Conservation (phyloP, 2,329 filamentous ascomycete genomes). For the Cercospora janseana region DNA sequence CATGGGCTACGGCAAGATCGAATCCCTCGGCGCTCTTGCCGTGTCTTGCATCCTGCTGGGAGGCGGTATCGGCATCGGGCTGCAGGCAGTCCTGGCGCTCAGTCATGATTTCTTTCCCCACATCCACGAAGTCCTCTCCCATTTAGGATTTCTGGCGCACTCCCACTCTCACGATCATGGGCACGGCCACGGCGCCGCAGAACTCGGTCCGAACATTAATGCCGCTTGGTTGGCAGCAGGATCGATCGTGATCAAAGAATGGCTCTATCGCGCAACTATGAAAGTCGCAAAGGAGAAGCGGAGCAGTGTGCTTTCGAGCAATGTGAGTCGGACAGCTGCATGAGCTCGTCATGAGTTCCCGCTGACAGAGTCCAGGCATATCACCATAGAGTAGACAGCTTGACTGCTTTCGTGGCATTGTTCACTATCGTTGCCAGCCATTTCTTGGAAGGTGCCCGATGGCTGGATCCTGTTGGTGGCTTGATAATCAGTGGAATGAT, state of each 20-base stretch:
- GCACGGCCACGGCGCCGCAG: constrained; percentile 60
- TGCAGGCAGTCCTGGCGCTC: constrained; percentile 59
- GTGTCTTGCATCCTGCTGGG: constrained; percentile 88
- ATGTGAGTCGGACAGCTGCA: constrained; percentile 49
- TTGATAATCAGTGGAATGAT: constrained; percentile 92
- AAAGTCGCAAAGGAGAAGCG: constrained; percentile 93
- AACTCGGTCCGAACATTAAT: constrained; percentile 73
- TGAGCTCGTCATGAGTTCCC: background rate
- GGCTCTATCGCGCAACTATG: constrained; percentile 96
- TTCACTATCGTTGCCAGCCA: constrained; percentile 87
- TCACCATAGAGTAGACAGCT: constrained; percentile 92
- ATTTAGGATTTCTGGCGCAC: constrained; percentile 49
- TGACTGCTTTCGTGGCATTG: constrained; percentile 91
- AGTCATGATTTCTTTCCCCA: constrained; percentile 51
- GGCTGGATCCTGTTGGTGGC: constrained; percentile 92
- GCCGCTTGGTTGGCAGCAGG: constrained; percentile 91
- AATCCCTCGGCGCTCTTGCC: constrained; percentile 88
- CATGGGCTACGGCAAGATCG: constrained; percentile 93
- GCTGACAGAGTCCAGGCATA: constrained; percentile 51
- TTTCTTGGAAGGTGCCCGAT: constrained; percentile 76
- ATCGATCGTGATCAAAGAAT: constrained; percentile 91
- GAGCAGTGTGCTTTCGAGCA: constrained; percentile 91
- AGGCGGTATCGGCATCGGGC: constrained; percentile 89
- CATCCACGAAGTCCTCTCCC: constrained; percentile 43
- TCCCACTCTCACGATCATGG: constrained; percentile 60